Conservation (phyloP, 768 basidiomycete species). For the Lentinula raphanica region DNA sequence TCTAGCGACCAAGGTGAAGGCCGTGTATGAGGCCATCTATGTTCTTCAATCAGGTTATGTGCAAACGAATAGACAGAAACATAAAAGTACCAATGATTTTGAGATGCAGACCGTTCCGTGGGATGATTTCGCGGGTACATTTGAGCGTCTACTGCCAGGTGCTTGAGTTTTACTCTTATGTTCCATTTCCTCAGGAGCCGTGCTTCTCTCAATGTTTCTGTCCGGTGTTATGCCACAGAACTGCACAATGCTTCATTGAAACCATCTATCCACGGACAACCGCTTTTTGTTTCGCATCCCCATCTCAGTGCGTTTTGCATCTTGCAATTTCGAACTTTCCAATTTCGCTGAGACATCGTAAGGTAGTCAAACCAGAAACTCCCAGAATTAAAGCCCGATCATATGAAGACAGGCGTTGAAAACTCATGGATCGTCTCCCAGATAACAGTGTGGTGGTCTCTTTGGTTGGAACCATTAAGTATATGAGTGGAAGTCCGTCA, state of each 20-base stretch:
- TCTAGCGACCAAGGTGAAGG: too few relatives aligned
- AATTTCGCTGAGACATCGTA: not conserved
- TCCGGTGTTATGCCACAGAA: slow-evolving; percentile 18
- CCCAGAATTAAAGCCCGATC: slow-evolving; percentile 76
- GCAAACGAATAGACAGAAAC: too few relatives aligned
- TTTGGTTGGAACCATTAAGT: slow-evolving; percentile 76
- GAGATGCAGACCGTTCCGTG: too few relatives aligned
- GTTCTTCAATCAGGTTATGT: too few relatives aligned
- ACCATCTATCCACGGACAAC: slow-evolving; percentile 79
- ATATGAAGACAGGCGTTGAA: slow-evolving; percentile 65
- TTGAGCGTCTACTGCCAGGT: too few relatives aligned
- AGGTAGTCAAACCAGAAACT: slow-evolving; percentile 52
- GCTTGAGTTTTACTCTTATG: not conserved
- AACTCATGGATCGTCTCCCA: slow-evolving; percentile 70
- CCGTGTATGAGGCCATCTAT: too few relatives aligned
- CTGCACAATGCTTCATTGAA: slow-evolving; percentile 30
- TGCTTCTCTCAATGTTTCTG: not conserved
- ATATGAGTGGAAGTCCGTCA: slow-evolving; percentile 74
- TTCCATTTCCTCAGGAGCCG: not conserved
- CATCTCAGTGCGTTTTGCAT: slow-evolving; percentile 54
- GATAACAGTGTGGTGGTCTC: slow-evolving; percentile 70
- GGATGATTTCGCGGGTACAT: too few relatives aligned
- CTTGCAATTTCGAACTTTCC: not conserved
- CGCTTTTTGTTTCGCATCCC: slow-evolving; percentile 71
- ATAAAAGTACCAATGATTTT: too few relatives aligned